A percentile compares a stretch with the other conserved stretches of the same genome.
These are phyloP conservation scores for Debaryomyces tyrocola DNA, from an alignment of 805 yeast genomes.

Conservation along the genomic window DNA sequence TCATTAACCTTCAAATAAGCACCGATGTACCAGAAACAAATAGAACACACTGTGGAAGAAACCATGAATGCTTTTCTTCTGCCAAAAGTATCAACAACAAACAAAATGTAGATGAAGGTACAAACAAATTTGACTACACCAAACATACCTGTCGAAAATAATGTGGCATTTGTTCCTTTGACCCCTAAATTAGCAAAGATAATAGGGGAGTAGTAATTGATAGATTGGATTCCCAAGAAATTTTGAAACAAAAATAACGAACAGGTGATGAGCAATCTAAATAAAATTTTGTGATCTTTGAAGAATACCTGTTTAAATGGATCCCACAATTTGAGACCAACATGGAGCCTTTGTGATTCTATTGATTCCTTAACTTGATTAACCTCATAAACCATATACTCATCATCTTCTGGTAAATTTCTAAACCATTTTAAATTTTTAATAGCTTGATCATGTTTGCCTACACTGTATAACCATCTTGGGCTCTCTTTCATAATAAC, in stretches of 20 bases:
- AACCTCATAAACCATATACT: slow-evolving; percentile 35
- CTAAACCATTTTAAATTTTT: slow-evolving; percentile 36
- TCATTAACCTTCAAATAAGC: slow-evolving; percentile 44
- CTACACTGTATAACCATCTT: slow-evolving; percentile 39
- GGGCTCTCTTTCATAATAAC: slow-evolving; percentile 47
- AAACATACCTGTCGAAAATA: slow-evolving; percentile 54
- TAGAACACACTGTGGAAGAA: slow-evolving; percentile 39
- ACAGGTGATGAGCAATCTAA: slow-evolving; percentile 38
- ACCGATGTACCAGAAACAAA: slow-evolving; percentile 50
- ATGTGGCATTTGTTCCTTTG: slow-evolving; percentile 42
- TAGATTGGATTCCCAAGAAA: slow-evolving; percentile 49
- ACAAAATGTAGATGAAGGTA: slow-evolving; percentile 44
- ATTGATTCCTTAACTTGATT: slow-evolving; percentile 35
- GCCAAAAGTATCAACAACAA: slow-evolving; percentile 48
- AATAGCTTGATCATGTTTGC: slow-evolving; percentile 34
- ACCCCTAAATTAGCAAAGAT: slow-evolving; percentile 52
- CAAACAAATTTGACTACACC: slow-evolving; percentile 50
- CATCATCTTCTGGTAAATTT: slow-evolving; percentile 31
- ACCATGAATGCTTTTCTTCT: slow-evolving; percentile 42
- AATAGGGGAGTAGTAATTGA: slow-evolving; percentile 54
- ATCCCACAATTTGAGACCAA: slow-evolving; percentile 39
- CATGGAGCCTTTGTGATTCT: slow-evolving; percentile 25
- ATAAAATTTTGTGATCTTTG: slow-evolving; percentile 21
- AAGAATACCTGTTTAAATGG: slow-evolving; percentile 38
- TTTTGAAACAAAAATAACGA: slow-evolving; percentile 44